A percentile compares a stretch with the other conserved stretches of the same genome.
Evolutionary conservation across 2,329 filamentous ascomycete species (phyloP).

Genomic region (Neopestalotiopsis sp.): DNA sequence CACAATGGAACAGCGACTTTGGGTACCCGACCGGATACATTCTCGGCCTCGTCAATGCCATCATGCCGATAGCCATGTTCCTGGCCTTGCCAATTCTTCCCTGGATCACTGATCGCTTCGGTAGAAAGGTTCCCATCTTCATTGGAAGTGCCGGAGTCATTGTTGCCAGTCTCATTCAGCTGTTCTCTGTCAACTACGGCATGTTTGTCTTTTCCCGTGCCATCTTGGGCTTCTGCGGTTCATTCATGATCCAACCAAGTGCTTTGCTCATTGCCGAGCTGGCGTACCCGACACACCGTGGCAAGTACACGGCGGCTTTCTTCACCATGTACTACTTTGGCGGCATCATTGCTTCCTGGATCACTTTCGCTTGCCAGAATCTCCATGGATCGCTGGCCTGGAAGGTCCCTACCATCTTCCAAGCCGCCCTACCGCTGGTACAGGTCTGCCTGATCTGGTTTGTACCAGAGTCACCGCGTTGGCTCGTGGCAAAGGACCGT

Average conservation of each 20-base stretch:
- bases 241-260: constrained; percentile 24
- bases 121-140: background rate
- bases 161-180: background rate
- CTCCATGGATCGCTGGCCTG: constrained; percentile 34
- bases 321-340: constrained; percentile 6
- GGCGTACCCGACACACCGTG: constrained; percentile 34
- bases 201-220: constrained; percentile 32
- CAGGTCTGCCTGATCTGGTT: background rate
- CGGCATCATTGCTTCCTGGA: constrained; percentile 23
- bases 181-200: constrained; percentile 11
- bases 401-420: constrained; percentile 51
- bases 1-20: constrained; percentile 40
- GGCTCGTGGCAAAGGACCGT: constrained; percentile 39
- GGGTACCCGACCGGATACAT: constrained; percentile 34
- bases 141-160: background rate
- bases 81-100: background rate
- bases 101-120: background rate
- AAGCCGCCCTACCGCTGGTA: constrained; percentile 46
- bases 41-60: constrained; percentile 25
- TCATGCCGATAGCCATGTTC: background rate
- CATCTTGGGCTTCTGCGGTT: constrained; percentile 30
- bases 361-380: constrained; percentile 26
- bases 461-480: constrained; percentile 27
- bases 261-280: constrained; percentile 34
- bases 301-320: constrained; percentile 26